Evolutionary conservation across 1,284 basidiomycete species (phyloP).

Genomic region (Ceratobasidium sp.): DNA sequence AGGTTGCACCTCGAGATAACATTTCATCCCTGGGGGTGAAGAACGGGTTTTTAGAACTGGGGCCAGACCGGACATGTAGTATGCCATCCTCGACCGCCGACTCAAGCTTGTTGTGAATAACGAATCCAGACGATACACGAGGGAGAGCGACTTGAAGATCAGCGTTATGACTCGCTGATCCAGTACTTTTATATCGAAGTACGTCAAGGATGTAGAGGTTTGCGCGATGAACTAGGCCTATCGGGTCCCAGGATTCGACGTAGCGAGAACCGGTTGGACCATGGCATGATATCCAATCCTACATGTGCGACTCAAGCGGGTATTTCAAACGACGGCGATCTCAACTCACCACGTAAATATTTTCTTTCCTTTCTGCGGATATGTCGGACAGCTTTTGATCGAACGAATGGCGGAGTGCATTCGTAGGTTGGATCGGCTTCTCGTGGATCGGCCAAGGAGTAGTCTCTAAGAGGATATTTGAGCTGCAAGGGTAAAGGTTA

Average conservation of each 20-base stretch:
- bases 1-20: too few relatives aligned
- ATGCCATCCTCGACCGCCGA: constrained; percentile 15
- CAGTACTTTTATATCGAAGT: not conserved
- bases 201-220: constrained; percentile 8
- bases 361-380: not conserved
- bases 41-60: not conserved
- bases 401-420: not conserved
- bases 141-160: constrained; percentile 6
- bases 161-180: too few relatives aligned
- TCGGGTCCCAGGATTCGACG: not conserved
- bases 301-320: too few relatives aligned
- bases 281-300: constrained; percentile 23
- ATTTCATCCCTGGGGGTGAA: not conserved
- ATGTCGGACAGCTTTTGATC: not conserved
- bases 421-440: not conserved
- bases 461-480: not conserved
- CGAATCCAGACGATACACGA: constrained; percentile 1
- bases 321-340: too few relatives aligned
- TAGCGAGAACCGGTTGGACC: not conserved
- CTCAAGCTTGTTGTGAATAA: constrained; percentile 1
- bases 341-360: constrained; percentile 16
- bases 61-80: not conserved
- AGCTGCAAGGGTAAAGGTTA: not conserved
- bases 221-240: not conserved
- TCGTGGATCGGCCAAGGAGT: constrained; percentile 15